These are phyloP conservation scores for Pythium angustatum DNA, from an alignment of 352 stramenopile species.

Conservation along the genomic window DNA sequence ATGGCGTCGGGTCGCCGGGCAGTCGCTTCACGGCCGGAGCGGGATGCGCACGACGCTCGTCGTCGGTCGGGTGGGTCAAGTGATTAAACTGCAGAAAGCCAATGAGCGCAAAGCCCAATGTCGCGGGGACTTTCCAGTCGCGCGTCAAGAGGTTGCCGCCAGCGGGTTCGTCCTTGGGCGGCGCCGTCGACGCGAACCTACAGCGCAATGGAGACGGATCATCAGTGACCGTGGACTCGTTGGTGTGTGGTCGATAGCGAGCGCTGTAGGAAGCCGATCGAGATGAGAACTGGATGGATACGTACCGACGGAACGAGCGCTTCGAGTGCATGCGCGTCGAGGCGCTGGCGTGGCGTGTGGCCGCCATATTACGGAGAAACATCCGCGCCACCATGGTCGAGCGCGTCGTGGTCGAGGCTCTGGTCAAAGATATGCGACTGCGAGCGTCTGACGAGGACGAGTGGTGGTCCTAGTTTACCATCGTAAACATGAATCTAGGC, in stretches of 20 bases:
- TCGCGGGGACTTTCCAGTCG: slow-evolving; percentile 71
- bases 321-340: background rate
- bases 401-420: background rate
- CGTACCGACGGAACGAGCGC: slow-evolving; percentile 23
- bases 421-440: slow-evolving; percentile 23
- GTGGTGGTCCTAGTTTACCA: background rate
- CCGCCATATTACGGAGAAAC: slow-evolving; percentile 21
- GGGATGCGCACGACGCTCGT: slow-evolving; percentile 34
- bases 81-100: slow-evolving; percentile 72
- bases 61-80: slow-evolving; percentile 36
- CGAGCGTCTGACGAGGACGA: background rate
- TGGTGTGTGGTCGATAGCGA: background rate
- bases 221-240: too few relatives aligned
- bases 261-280: background rate
- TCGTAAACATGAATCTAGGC: background rate
- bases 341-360: background rate
- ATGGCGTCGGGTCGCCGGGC: slow-evolving; percentile 27
- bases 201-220: background rate
- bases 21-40: slow-evolving; percentile 50
- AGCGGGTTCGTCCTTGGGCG: slow-evolving; percentile 24
- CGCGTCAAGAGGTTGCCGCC: slow-evolving; percentile 33
- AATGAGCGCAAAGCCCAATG: slow-evolving; percentile 67
- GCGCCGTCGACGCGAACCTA: slow-evolving; percentile 21
- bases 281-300: background rate
- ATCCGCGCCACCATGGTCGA: slow-evolving; percentile 24